Percentiles rank a stretch among this genome's conserved stretches.
These are phyloP conservation scores for Leishmania braziliensis DNA, from an alignment of 208 protist species.

Conservation along the genomic window DNA sequence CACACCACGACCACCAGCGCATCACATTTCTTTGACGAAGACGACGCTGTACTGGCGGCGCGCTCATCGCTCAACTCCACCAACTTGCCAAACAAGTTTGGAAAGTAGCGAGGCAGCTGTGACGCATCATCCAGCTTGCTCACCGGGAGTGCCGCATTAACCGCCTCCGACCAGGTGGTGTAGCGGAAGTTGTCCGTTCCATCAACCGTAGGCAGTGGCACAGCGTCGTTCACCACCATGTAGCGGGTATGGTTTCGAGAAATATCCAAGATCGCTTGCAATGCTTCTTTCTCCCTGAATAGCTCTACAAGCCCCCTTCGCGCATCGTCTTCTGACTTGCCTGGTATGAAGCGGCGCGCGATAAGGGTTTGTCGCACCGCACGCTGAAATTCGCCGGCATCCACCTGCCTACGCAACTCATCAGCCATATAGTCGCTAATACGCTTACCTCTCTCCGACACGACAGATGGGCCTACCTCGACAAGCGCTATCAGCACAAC, in stretches of 20 bases:
- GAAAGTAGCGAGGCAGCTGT: conserved; percentile 25
- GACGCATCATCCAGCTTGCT: conserved; percentile 10
- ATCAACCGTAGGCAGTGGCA: neutral
- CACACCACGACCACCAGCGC: conserved; percentile 10
- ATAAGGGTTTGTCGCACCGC: neutral
- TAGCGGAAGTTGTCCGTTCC: neutral
- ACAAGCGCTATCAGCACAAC: conserved; percentile 11
- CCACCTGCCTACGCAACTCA: conserved; percentile 6
- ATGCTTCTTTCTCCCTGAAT: neutral
- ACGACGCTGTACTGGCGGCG: neutral
- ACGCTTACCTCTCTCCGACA: conserved; percentile 5
- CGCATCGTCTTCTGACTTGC: neutral
- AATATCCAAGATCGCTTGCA: neutral
- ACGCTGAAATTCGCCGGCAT: neutral
- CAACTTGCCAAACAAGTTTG: conserved; percentile 8
- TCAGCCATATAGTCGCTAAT: conserved; percentile 25
- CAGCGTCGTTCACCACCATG: conserved; percentile 14
- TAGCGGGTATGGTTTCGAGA: conserved; percentile 4
- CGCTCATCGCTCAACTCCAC: neutral
- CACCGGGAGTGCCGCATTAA: conserved; percentile 15
- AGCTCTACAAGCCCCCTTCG: neutral
- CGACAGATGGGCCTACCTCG: conserved; percentile 25
- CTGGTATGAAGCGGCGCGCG: neutral
- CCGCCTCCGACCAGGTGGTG: conserved; percentile 5
- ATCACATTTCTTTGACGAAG: conserved; percentile 12